Percentiles rank a stretch among this genome's conserved stretches.
Conservation (phyloP, 306 rosid species). For the Canavalia ensiformis region DNA sequence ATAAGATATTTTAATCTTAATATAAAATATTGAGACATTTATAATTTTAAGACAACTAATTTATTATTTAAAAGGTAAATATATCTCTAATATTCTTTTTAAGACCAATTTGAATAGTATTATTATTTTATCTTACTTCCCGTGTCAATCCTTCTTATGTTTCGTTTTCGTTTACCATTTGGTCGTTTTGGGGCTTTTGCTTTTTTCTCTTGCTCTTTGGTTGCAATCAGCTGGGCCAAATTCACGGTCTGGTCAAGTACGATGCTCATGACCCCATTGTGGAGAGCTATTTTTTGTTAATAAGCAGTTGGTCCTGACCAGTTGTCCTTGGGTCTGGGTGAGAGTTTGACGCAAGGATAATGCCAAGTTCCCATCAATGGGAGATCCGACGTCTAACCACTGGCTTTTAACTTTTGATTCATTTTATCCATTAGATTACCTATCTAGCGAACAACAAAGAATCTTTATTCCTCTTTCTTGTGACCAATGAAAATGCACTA, state of each 20-base stretch:
- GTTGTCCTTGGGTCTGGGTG: not conserved
- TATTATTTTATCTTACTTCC: too few relatives aligned
- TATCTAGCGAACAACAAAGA: constrained; percentile 4
- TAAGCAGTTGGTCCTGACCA: not conserved
- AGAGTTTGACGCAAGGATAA: constrained; percentile 21
- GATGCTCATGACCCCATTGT: not conserved
- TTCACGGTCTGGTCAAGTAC: not conserved
- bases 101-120: too few relatives aligned
- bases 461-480: constrained; percentile 2
- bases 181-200: not conserved
- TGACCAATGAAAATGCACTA: constrained; percentile 18
- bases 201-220: not conserved
- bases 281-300: not conserved
- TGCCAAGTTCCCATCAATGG: constrained; percentile 36
- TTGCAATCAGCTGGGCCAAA: not conserved
- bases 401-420: not conserved
- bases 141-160: not conserved
- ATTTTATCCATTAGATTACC: not conserved
- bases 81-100: too few relatives aligned
- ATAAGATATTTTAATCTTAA: too few relatives aligned
- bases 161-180: not conserved
- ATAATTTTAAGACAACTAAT: too few relatives aligned
- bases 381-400: not conserved
- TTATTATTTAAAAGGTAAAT: too few relatives aligned
- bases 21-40: too few relatives aligned